Evolutionary conservation across 495 filamentous ascomycete genomes (phyloP).

Genomic region (Apiosordaria backusii): DNA sequence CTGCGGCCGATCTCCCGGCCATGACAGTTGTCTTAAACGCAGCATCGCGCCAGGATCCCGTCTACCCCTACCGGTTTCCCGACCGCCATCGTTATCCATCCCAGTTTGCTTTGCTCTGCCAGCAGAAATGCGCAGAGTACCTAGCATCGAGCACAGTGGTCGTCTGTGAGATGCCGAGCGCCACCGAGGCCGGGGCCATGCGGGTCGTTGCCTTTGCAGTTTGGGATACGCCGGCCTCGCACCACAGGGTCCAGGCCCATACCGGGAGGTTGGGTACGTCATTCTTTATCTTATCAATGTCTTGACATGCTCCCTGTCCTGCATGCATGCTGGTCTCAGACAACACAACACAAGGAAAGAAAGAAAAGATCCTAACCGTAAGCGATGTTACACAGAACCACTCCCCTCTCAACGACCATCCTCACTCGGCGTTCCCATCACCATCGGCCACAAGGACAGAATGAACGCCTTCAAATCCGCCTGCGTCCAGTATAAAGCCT

Average conservation of each 20-base stretch:
- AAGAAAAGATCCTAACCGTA: background rate
- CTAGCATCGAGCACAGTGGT: slow-evolving; percentile 28
- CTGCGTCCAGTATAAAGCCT: slow-evolving; percentile 15
- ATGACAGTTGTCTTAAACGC: slow-evolving; percentile 29
- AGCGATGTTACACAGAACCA: background rate
- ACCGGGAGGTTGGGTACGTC: slow-evolving; percentile 12
- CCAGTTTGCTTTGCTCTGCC: slow-evolving; percentile 27
- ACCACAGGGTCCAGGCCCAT: background rate
- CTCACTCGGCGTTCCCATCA: slow-evolving; percentile 15
- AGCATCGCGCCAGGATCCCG: slow-evolving; percentile 32
- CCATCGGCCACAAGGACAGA: slow-evolving; percentile 24
- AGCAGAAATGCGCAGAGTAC: slow-evolving; percentile 27
- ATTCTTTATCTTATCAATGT: background rate
- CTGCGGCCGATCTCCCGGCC: slow-evolving; percentile 25
- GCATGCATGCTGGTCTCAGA: background rate
- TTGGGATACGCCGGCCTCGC: slow-evolving; percentile 23
- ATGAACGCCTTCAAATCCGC: slow-evolving; percentile 22
- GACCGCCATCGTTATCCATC: slow-evolving; percentile 26
- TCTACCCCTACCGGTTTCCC: slow-evolving; percentile 37
- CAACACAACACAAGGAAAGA: background rate
- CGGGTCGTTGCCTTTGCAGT: slow-evolving; percentile 29
- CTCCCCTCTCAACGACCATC: slow-evolving; percentile 9
- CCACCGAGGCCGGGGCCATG: background rate
- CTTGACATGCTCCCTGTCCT: background rate
- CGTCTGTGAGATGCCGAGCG: slow-evolving; percentile 30